phyloP scores from a whole-genome alignment of 2,329 filamentous ascomycete species.

The Exserohilum rostratum region DNA sequence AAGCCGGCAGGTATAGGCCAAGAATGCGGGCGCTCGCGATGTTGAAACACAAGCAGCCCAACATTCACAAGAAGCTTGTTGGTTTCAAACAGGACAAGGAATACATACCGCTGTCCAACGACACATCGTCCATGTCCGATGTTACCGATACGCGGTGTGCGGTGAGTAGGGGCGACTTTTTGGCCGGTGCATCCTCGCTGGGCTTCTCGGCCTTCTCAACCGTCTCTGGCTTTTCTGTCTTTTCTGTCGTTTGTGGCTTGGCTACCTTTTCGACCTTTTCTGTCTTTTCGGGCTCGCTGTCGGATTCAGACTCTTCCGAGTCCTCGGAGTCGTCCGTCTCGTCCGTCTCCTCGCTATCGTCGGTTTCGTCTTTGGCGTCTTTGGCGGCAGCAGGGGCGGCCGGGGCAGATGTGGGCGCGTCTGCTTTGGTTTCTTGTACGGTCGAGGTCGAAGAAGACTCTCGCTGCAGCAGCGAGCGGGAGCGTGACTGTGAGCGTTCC shows the following conservation, averaged over 20 bases:
- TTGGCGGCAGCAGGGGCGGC: slow-evolving; percentile 26
- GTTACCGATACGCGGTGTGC: slow-evolving; percentile 61
- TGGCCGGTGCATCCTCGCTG: slow-evolving; percentile 26
- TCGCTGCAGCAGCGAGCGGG: slow-evolving; percentile 62
- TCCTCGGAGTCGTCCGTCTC: slow-evolving; percentile 11
- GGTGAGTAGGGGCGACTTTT: slow-evolving; percentile 60
- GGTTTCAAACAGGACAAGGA: slow-evolving; percentile 16
- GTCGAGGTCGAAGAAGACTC: slow-evolving; percentile 41
- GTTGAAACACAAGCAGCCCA: slow-evolving; percentile 1
- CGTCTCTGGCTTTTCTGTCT: too few species aligned
- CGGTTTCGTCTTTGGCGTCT: slow-evolving; percentile 16
- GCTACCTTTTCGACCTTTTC: not conserved
- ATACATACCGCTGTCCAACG: slow-evolving; percentile 63
- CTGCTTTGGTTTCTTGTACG: slow-evolving; percentile 32
- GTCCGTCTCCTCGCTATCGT: slow-evolving; percentile 19
- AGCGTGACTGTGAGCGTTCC: slow-evolving; percentile 44
- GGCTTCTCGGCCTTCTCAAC: slow-evolving; percentile 11
- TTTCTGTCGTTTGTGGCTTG: not conserved
- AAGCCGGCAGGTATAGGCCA: not conserved
- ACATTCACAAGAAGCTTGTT: slow-evolving; percentile 7
- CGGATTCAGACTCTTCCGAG: slow-evolving; percentile 16
- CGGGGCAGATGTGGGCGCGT: slow-evolving; percentile 26
- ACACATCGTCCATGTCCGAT: slow-evolving; percentile 68
- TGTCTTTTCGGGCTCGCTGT: slow-evolving; percentile 14
- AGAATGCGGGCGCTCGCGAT: not conserved